Evolutionary conservation across 495 filamentous ascomycete genomes (phyloP), one percentile per base, ranked within the genome.

Genomic region (Neohortaea acidophila): DNA sequence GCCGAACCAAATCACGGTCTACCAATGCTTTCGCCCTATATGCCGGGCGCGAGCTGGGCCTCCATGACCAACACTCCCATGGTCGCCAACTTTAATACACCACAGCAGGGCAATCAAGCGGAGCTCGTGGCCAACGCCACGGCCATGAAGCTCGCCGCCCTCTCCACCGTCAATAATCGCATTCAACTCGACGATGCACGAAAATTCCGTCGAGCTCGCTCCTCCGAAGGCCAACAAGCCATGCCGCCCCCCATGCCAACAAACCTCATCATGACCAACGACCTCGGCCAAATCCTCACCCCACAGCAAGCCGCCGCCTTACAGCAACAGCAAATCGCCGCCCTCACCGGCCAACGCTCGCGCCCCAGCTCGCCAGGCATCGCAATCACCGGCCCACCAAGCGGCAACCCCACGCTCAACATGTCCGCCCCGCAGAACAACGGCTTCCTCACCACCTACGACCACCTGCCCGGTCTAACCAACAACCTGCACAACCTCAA

Each of bases 51-150:
- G 24, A 96, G 85, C 67, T 97, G 89, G 89, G 89, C 91, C 23
- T 96, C 89, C 18, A 89, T 94, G 81, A 77, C 86, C 45, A 96
- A 94, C 63, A 97, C 89, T 2, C 89, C 89, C 1, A 93, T 96
- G 81, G 84, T 84, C 18, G 62, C 83, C 4, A 86, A 72, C 36
- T 97, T 97, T 57, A 74, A 59, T 44, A 57, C 58, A 13, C 63
- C 67, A 52, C 65, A 66, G 61, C 38, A 41, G 21, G 66, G 63
- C 24, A 75, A 69, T 35, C 84, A 92, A 54, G 89, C 86, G 12
- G 91, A 97, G 51, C 94, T 97, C 86, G 82, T 97, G 38, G 89
- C 89, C 30, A 96, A 96, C 56, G 91, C 89, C 7, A 96, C 89
- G 8, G 89, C 89, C 12, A 97, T 97, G 89, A 97, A 96, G 59